phyloP scores from a whole-genome alignment of 768 basidiomycete species.

The Lentinula sp. region DNA sequence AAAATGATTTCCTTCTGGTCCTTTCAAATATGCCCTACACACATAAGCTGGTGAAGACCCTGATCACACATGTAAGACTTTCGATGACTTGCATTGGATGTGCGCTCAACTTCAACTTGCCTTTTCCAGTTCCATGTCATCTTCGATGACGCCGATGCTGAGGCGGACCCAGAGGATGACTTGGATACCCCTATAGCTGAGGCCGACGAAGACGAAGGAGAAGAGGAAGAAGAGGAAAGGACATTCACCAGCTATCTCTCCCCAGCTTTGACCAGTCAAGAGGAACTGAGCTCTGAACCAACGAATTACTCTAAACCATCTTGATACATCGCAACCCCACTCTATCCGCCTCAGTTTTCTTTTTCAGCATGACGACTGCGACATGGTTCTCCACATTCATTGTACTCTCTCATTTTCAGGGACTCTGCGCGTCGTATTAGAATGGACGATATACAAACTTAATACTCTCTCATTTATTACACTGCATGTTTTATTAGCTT shows the following conservation, averaged over 20 bases:
- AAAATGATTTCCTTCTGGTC: conserved; percentile 73
- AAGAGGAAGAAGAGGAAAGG: conserved; percentile 24
- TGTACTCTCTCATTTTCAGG: neutral
- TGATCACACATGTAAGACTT: conserved; percentile 66
- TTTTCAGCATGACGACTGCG: neutral
- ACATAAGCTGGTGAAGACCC: conserved; percentile 67
- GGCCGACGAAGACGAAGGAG: conserved; percentile 58
- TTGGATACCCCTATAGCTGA: conserved; percentile 62
- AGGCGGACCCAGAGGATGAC: conserved; percentile 57
- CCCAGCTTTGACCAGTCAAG: neutral
- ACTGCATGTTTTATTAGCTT: neutral
- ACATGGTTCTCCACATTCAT: neutral
- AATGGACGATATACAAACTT: neutral
- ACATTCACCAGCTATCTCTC: conserved; percentile 4
- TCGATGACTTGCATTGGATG: neutral
- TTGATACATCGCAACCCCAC: neutral
- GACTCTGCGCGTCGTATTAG: neutral
- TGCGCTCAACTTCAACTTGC: conserved; percentile 6
- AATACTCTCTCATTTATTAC: neutral
- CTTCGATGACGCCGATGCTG: conserved; percentile 65
- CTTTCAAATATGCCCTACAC: conserved; percentile 76
- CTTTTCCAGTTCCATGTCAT: conserved; percentile 51
- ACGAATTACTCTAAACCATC: neutral
- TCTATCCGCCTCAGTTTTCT: neutral
- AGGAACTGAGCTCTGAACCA: neutral